Base-by-base conservation (phyloP, 768 basidiomycete species). In the Serendipita sp. region DNA sequence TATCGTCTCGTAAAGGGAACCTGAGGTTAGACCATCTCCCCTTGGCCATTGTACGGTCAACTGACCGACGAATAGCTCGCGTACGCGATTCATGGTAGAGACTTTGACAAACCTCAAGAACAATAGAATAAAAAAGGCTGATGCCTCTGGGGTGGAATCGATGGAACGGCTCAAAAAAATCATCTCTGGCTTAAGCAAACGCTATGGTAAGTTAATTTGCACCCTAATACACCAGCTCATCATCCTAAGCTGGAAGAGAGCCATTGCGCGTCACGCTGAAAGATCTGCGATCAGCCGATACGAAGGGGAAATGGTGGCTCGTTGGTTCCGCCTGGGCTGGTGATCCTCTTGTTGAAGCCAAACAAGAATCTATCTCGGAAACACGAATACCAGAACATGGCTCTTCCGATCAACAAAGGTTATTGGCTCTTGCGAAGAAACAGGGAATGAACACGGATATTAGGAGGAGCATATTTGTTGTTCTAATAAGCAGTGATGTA, bases 401-500 rank as follows among this genome's bases (percentile, higher is more conserved):
- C 46, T 70, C 71, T 3, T 70, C 71, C 34, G 71, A 75, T 54
- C 77, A 75, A 48, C 72, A 76, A n/a, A 23, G 28, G 3, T 76
- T 98, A 36, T 68, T 86, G 44, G 86, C 85, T 69, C 79, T 98
- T n/a, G 95, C 96, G 3, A 80, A 84, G 68, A 87, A 85, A 71
- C 96, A 99, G 72, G 96, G 96, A 23, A 98, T 99, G 95, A 99
- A 99, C 71, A 97, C 94, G 1, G 96, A 97, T 69, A 86, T 97
- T 44, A 81, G 95, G 44, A 79, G 91, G 67, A 86, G 88, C 64
- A 85, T 97, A 63, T 99, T 99, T 71, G 84, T 93, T 15, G 87
- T 94, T 11, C 75, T 98, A 41, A 96, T 98, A 92, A 95, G 89
- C 71, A 89, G 90, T 69, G 91, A 95, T 71, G 95, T 95, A 71